phyloP scores from a whole-genome alignment of 2,329 filamentous ascomycete species.

The Diaporthe humulicola region DNA sequence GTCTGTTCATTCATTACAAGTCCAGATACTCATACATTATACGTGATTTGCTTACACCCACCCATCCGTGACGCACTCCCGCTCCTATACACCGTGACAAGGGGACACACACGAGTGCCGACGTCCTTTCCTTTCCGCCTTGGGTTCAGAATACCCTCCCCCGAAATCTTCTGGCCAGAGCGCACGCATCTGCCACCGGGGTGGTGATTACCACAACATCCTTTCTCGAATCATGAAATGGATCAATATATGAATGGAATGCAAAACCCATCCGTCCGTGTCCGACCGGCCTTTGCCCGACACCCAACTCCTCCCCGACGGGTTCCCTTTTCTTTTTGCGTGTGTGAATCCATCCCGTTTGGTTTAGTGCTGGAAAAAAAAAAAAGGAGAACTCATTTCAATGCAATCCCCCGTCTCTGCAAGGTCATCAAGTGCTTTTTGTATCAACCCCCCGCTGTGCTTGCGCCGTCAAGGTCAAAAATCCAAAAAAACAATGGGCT shows the following conservation, averaged over 20 bases:
- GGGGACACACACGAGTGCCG: not conserved
- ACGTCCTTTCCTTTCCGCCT: not conserved
- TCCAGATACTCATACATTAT: slow-evolving; percentile 27
- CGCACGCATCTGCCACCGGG: not conserved
- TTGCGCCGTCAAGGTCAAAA: not conserved
- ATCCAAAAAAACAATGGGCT: not conserved
- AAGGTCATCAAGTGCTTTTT: slow-evolving; percentile 7
- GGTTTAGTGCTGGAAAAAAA: not conserved
- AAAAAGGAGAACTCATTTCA: not conserved
- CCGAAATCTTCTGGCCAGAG: not conserved
- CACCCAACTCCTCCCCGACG: not conserved
- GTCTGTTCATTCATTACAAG: slow-evolving; percentile 18
- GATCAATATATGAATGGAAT: slow-evolving; percentile 21
- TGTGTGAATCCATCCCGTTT: slow-evolving; percentile 5
- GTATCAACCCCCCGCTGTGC: not conserved
- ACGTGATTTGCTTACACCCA: slow-evolving; percentile 12
- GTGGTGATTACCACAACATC: not conserved
- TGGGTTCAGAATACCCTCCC: too few species aligned
- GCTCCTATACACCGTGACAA: not conserved
- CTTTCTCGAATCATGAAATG: not conserved
- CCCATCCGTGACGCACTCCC: not conserved
- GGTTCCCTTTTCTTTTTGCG: not conserved
- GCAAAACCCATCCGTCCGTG: not conserved
- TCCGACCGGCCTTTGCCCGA: not conserved
- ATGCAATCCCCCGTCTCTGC: not conserved